phyloP scores from a whole-genome alignment of 305 asterid genomes.

The Monarda citriodora region DNA sequence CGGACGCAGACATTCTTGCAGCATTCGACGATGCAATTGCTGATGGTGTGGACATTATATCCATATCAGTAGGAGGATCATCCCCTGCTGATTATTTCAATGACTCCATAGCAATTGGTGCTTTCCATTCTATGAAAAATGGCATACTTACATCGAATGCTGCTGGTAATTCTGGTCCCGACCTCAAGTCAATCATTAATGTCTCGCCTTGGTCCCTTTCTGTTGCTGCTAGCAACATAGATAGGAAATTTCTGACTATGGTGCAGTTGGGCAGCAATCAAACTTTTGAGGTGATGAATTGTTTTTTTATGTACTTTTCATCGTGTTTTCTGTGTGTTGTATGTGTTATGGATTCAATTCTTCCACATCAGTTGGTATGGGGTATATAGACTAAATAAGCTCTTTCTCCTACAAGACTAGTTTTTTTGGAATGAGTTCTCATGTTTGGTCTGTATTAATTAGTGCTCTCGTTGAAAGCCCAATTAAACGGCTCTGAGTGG shows the following conservation, averaged over 20 bases:
- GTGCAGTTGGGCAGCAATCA: slow-evolving; percentile 43
- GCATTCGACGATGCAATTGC: slow-evolving; percentile 83
- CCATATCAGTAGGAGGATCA: slow-evolving; percentile 57
- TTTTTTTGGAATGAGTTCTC: no score
- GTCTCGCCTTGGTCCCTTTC: slow-evolving; percentile 71
- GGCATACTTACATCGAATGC: slow-evolving; percentile 70
- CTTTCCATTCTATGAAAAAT: slow-evolving; percentile 63
- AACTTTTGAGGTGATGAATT: slow-evolving; percentile 33
- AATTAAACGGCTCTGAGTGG: no score
- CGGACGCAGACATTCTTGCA: slow-evolving; percentile 62
- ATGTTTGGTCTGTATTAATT: no score
- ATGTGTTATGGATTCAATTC: no score
- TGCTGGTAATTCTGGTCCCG: slow-evolving; percentile 69
- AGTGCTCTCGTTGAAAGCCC: no score
- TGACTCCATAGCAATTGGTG: slow-evolving; percentile 73
- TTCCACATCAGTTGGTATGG: no score
- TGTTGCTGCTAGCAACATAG: slow-evolving; percentile 59
- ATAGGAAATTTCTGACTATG: slow-evolving; percentile 43
- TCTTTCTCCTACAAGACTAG: no score
- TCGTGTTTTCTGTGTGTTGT: neutral
- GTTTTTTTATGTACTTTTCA: neutral
- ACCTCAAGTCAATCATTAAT: slow-evolving; percentile 27
- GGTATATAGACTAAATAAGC: no score
- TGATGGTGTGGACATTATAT: slow-evolving; percentile 77
- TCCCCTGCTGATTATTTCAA: slow-evolving; percentile 45